phyloP scores from a whole-genome alignment of 2,329 filamentous ascomycete genomes.

The Sporothrix protearum region DNA sequence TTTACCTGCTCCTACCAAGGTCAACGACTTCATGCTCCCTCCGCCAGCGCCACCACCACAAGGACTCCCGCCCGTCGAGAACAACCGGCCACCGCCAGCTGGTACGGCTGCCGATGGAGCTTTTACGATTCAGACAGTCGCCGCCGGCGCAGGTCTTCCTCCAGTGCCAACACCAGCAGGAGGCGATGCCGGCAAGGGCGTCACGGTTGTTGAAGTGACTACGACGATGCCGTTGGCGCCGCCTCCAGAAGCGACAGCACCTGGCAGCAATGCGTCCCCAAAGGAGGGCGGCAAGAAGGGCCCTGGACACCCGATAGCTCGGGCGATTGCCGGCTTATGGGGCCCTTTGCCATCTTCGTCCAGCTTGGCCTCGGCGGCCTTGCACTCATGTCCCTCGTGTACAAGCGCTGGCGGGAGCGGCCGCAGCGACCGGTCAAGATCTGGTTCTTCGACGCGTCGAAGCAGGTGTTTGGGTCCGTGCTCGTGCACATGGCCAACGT shows the following conservation, averaged over 20 bases:
- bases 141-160: neutral
- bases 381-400: constrained; percentile 81
- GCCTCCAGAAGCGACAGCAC: neutral
- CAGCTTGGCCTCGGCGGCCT: constrained; percentile 81
- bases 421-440: constrained; percentile 92
- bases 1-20: neutral
- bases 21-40: constrained; percentile 16
- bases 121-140: constrained; percentile 26
- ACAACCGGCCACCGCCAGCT: neutral
- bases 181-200: neutral
- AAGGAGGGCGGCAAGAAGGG: constrained; percentile 14
- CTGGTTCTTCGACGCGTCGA: constrained; percentile 96
- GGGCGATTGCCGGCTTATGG: constrained; percentile 82
- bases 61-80: constrained; percentile 16
- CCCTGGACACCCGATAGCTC: constrained; percentile 37
- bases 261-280: neutral
- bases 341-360: constrained; percentile 85
- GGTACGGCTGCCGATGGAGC: neutral
- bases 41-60: constrained; percentile 20
- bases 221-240: neutral
- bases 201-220: neutral
- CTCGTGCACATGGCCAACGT: constrained; percentile 90
- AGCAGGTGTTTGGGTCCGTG: constrained; percentile 92
- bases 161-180: neutral
- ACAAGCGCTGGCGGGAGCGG: constrained; percentile 87